Conservation (phyloP, 2,329 filamentous ascomycete genomes). For the Penicillium sp. region DNA sequence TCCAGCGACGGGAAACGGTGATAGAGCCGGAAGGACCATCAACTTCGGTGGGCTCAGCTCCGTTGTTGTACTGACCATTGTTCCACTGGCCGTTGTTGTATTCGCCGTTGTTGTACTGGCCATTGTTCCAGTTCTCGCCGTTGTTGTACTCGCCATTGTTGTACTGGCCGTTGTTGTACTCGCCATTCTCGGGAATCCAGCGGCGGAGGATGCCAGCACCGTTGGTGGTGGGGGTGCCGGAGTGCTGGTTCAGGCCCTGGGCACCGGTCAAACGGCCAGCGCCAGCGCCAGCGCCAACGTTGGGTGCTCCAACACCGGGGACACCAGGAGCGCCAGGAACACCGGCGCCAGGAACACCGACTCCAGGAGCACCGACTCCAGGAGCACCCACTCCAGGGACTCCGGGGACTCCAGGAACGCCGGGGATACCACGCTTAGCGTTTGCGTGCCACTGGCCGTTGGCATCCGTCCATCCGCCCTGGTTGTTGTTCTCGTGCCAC, state of each 20-base stretch:
- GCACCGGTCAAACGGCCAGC: neutral
- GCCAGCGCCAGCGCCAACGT: neutral
- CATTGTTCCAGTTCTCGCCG: neutral
- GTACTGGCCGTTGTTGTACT: too few relatives aligned
- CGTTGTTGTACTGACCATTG: neutral
- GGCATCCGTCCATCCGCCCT: conserved; percentile 9
- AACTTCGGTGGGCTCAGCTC: neutral
- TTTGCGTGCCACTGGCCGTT: conserved; percentile 14
- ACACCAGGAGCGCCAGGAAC: neutral
- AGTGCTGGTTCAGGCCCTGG: neutral
- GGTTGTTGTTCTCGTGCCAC: conserved; percentile 16
- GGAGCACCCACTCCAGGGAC: neutral
- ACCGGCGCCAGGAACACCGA: neutral
- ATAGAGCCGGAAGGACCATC: neutral
- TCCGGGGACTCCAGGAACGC: neutral
- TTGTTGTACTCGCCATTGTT: neutral
- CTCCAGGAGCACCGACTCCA: neutral
- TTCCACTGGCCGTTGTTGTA: neutral
- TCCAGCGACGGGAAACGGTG: neutral
- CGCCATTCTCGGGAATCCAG: neutral
- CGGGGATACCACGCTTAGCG: conserved; percentile 4
- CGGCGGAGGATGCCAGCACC: neutral
- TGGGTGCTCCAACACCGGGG: neutral
- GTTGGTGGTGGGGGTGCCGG: neutral
- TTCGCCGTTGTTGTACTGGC: neutral